Evolutionary conservation across 306 rosid species (phyloP).

Genomic region (Ormosia emarginata): DNA sequence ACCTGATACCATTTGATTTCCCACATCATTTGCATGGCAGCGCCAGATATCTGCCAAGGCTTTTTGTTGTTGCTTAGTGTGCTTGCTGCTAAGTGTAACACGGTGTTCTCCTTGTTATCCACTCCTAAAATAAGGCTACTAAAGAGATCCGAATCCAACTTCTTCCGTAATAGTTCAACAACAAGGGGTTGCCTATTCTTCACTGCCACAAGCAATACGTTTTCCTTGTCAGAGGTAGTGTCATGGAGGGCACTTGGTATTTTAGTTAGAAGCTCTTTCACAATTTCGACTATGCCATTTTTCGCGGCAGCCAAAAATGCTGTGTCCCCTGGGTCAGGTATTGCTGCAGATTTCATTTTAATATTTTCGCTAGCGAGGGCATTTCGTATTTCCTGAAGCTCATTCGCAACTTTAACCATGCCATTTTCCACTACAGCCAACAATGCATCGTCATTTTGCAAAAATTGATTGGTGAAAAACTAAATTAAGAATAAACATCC

Average conservation of each 20-base stretch:
- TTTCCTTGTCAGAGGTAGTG: constrained; percentile 9
- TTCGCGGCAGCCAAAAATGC: constrained; percentile 13
- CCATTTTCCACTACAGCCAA: too few relatives aligned
- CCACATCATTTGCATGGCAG: constrained; percentile 43
- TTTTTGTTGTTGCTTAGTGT: neutral
- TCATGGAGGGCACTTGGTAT: constrained; percentile 17
- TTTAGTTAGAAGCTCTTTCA: accelerated
- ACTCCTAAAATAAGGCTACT: neutral
- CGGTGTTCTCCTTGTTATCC: constrained; percentile 23
- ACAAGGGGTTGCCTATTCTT: constrained; percentile 11
- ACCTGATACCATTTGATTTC: constrained; percentile 50
- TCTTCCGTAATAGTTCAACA: neutral
- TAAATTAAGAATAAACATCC: too few relatives aligned
- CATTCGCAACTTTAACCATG: too few relatives aligned
- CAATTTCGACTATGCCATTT: constrained; percentile 24
- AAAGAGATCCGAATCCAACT: neutral
- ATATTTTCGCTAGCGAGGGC: too few relatives aligned
- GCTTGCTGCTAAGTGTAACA: constrained; percentile 30
- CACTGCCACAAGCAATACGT: constrained; percentile 18
- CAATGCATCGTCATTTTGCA: too few relatives aligned
- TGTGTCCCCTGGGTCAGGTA: neutral
- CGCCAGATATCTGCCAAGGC: constrained; percentile 30
- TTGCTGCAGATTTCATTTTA: neutral
- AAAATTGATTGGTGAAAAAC: too few relatives aligned
- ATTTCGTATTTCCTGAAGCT: too few relatives aligned